Base-by-base conservation (phyloP, 345 rosid genomes). In the Psidium friedrichsthalianum region DNA sequence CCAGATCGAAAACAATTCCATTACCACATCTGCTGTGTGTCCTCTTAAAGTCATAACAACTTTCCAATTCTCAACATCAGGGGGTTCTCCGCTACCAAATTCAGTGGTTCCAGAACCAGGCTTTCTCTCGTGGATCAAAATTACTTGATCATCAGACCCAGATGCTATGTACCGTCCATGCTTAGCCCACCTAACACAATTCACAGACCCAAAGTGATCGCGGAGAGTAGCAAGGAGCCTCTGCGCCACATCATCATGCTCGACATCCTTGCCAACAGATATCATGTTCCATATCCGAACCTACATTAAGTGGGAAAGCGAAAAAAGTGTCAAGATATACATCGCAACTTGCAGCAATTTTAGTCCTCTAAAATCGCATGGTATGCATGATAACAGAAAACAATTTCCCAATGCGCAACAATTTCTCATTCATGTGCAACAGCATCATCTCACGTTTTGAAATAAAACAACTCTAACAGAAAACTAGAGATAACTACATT, bases 21-120 rank as follows among this genome's bases (percentile, higher is more conserved):
- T 94, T 98, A 96, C 99, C 99, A 98, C 99, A 90, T 98, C 99
- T 11, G 99, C 99, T 84, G 97, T 96, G 91, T 96, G 99, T 86
- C 99, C 99, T 89, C 96, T 94, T 88, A 96, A 91, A 76, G 99
- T 98, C 98, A 98, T 92, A 58, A 91, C 95, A 89, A 93, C 98
- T 91, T 98, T 98, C 99, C 99, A 98, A 90, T 98, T 98, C 91
- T 97, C 99, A 82, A 96, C 94, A 90, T 96, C 99, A 0, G 99
- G 99, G 27, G 99, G 95, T 87, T 97, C 99, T 87, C 99, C 98
- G 58, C 98, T 98, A 64, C 99, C 99, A 88, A 98, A 98, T 88
- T 96, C 99, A 80, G 98, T 96, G 78, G 96, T 94, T 84, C 99
- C 99, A 49, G 99, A 93, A 89, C 98, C 99, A 90, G 98, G 98